Percentiles rank a stretch among this genome's conserved stretches.
These are phyloP conservation scores for Delitschia confertaspora DNA, from an alignment of 495 filamentous ascomycete species.

Conservation along the genomic window DNA sequence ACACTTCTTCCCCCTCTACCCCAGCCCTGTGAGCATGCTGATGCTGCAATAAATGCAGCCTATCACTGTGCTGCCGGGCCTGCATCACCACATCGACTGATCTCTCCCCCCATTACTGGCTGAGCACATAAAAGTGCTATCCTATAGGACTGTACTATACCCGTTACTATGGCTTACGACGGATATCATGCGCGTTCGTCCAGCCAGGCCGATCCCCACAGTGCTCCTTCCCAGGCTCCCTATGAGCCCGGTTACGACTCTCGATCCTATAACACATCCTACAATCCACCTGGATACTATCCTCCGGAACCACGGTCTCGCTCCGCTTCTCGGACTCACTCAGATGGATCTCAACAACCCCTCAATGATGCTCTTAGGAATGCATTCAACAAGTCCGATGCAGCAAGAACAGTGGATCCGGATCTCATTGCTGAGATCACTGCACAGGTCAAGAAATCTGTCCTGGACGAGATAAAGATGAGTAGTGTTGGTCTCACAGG, in stretches of 20 bases:
- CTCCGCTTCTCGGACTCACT: conserved; percentile 25
- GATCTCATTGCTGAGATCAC: conserved; percentile 35
- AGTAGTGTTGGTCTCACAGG: conserved; percentile 14
- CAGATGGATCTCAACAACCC: conserved; percentile 30
- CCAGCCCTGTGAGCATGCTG: not conserved
- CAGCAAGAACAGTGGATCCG: conserved; percentile 32
- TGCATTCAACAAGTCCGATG: conserved; percentile 34
- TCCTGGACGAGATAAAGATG: conserved; percentile 30
- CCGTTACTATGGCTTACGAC: conserved; percentile 23
- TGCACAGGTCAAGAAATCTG: conserved; percentile 30
- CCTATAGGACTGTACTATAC: conserved; percentile 5
- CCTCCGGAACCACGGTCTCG: conserved; percentile 24
- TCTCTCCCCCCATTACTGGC: conserved; percentile 1
- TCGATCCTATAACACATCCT: conserved; percentile 7
- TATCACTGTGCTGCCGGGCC: too few species aligned
- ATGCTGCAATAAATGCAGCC: conserved; percentile 7
- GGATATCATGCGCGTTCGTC: conserved; percentile 16
- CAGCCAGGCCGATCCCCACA: conserved; percentile 19
- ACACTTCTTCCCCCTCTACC: not conserved
- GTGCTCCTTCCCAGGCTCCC: conserved; percentile 10
- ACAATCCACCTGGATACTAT: conserved; percentile 7
- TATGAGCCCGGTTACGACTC: conserved; percentile 20
- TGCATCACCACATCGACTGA: not conserved
- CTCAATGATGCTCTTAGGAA: conserved; percentile 34
- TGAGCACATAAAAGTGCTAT: conserved; percentile 3